phyloP scores from a whole-genome alignment of 495 filamentous ascomycete genomes.

The Physcia stellaris region DNA sequence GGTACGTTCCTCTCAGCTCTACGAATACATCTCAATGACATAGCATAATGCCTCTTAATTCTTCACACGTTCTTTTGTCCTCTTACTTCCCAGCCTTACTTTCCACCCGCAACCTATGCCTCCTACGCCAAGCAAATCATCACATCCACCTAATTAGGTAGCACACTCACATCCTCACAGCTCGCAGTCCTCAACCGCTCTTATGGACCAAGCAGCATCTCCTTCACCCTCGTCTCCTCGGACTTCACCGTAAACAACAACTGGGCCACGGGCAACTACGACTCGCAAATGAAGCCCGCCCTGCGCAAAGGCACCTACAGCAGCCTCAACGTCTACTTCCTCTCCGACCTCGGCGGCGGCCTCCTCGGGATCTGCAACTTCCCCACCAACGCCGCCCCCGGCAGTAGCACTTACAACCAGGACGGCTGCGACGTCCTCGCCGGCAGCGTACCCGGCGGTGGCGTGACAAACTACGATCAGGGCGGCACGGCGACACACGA shows the following conservation, averaged over 20 bases:
- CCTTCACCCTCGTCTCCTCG: conserved; percentile 48
- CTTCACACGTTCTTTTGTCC: neutral
- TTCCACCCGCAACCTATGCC: no score
- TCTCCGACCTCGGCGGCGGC: conserved; percentile 29
- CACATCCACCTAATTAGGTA: conserved; percentile 9
- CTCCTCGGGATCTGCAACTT: conserved; percentile 36
- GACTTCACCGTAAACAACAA: conserved; percentile 61
- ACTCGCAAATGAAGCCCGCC: conserved; percentile 46
- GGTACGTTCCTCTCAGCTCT: conserved; percentile 5
- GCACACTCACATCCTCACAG: conserved; percentile 26
- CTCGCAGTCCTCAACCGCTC: conserved; percentile 28
- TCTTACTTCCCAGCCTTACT: no score
- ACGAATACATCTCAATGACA: neutral
- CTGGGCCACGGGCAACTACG: conserved; percentile 48
- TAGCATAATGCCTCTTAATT: neutral
- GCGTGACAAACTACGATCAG: conserved; percentile 29
- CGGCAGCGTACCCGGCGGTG: conserved; percentile 33
- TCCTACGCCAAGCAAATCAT: conserved; percentile 15
- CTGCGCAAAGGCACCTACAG: conserved; percentile 41
- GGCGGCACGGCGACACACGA: conserved; percentile 38
- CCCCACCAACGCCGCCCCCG: conserved; percentile 17
- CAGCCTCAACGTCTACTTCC: conserved; percentile 38
- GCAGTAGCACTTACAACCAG: conserved; percentile 26
- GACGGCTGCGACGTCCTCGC: conserved; percentile 39
- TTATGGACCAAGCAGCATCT: conserved; percentile 27